Base-by-base conservation (phyloP, 2,329 filamentous ascomycete species). In the Sarocladiaceae sp. region DNA sequence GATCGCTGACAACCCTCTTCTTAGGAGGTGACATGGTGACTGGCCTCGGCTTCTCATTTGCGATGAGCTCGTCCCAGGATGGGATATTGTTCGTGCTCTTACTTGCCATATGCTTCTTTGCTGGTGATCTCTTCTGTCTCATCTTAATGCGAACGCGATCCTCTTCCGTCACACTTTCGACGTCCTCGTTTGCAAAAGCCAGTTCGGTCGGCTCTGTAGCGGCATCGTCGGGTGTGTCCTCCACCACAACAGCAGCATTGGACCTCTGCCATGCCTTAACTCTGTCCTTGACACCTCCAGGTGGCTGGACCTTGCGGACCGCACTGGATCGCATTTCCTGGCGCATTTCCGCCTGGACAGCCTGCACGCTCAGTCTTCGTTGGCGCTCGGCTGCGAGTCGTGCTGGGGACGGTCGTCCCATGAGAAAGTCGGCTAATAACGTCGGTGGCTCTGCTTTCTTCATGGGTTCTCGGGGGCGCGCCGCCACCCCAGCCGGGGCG, bases 1-100 rank as follows among this genome's bases (percentile, higher is more conserved):
- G 85, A 66, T 97, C 91, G 60, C 90, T 96, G 49, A 96, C 80
- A 44, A 97, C 88, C 50, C 90, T 80, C 72, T 95, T 96, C 66
- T 88, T 89, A 13, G 91, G 91, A 35, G 87, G 79, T 41, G 72
- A 63, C 43, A 80, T 58, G 65, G 72, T 54, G 65, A 68, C 43
- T 58, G 48, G 40, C 64, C 61, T 24, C 44, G 43, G 43, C 54
- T 46, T 45, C 42, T 50, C 15, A 40, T 51, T 44, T 44, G 46
- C 27, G 44, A 51, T 9, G 44, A 48, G 7, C 24, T 43, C 40
- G 15, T 43, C 40, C 26, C 13, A 16, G 4, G 26, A 32, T 4
- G 37, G 37, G 23, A 43, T 29, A 15, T 32, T 43, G 3, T 16
- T 18, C 15, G 40, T 33, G 27, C 40, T 43, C 16, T 43, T 43